Evolutionary conservation across 805 yeast genomes (phyloP).

Genomic region (Ogataea minuta): DNA sequence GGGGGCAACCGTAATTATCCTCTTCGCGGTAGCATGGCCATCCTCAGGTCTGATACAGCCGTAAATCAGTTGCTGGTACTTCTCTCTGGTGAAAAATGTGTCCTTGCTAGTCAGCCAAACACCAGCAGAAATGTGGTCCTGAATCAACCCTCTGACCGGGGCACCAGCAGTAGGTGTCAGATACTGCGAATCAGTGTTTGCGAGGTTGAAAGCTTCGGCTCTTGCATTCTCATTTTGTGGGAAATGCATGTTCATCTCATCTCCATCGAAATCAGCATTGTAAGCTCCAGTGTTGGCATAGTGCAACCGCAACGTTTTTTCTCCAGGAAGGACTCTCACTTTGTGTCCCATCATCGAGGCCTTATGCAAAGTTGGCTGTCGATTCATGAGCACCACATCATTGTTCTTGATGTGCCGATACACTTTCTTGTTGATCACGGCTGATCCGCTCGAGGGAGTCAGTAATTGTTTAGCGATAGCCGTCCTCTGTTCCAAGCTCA

Average conservation of each 20-base stretch:
- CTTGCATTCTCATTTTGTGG: slow-evolving; percentile 97
- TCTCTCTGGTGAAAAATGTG: slow-evolving; percentile 83
- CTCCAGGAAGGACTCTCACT: slow-evolving; percentile 95
- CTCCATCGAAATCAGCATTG: slow-evolving; percentile 99
- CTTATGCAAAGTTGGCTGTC: slow-evolving; percentile 98
- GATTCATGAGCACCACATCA: slow-evolving; percentile 96
- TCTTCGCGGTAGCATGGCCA: slow-evolving; percentile 77
- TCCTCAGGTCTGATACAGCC: slow-evolving; percentile 97
- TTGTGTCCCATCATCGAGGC: slow-evolving; percentile 99
- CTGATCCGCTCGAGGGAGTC: slow-evolving; percentile 71
- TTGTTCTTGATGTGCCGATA: slow-evolving; percentile 91
- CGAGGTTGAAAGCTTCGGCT: slow-evolving; percentile 92
- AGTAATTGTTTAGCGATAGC: slow-evolving; percentile 91
- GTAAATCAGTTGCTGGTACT: slow-evolving; percentile 89
- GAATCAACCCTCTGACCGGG: slow-evolving; percentile 97
- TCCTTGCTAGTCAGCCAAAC: slow-evolving; percentile 97
- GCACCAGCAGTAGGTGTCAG: slow-evolving; percentile 98
- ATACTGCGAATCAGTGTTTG: slow-evolving; percentile 96
- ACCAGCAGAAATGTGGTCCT: slow-evolving; percentile 98
- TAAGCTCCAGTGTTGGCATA: slow-evolving; percentile 99
- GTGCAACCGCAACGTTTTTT: slow-evolving; percentile 92
- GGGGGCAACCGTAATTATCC: slow-evolving; percentile 82
- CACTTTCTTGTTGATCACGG: slow-evolving; percentile 84
- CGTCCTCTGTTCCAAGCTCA: slow-evolving; percentile 91
- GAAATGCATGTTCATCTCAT: slow-evolving; percentile 99